A percentile compares a stretch with the other conserved stretches of the same genome.
phyloP scores from a whole-genome alignment of 2,329 filamentous ascomycete genomes.

The Cercospora sp. region DNA sequence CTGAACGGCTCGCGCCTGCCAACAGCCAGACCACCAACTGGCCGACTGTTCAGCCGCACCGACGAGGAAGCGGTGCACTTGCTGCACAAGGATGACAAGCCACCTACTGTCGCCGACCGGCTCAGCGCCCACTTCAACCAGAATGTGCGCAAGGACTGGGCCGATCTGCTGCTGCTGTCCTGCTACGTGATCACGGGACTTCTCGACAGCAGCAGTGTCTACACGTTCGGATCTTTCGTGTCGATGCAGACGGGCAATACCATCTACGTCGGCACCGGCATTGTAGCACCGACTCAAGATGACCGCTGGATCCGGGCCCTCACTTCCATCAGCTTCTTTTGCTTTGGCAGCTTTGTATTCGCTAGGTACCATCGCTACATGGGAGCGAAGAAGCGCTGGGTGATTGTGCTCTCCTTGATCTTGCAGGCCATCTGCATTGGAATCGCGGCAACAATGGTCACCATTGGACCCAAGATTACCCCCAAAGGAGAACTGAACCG shows the following conservation, averaged over 20 bases:
- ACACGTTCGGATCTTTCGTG: conserved; percentile 77
- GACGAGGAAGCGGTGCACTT: conserved; percentile 26
- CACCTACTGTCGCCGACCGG: conserved; percentile 5
- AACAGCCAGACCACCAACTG: background rate
- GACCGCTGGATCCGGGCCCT: conserved; percentile 70
- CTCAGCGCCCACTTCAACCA: conserved; percentile 38
- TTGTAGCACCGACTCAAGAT: conserved; percentile 52
- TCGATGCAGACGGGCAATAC: conserved; percentile 84
- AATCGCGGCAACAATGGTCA: conserved; percentile 45
- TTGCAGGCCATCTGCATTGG: conserved; percentile 46
- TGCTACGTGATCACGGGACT: conserved; percentile 78
- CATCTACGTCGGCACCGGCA: conserved; percentile 72
- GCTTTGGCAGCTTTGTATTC: conserved; percentile 70
- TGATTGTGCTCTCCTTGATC: conserved; percentile 53
- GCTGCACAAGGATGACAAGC: conserved; percentile 14
- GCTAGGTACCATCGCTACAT: conserved; percentile 65
- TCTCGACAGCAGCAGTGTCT: conserved; percentile 72
- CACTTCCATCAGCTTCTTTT: conserved; percentile 70
- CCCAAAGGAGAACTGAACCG: conserved; percentile 25
- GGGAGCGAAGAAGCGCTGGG: conserved; percentile 63
- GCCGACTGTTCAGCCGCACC: conserved; percentile 19
- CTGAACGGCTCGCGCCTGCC: conserved; percentile 6
- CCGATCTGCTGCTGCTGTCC: conserved; percentile 67
- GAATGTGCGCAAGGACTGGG: conserved; percentile 62
- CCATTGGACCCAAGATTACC: conserved; percentile 35